phyloP scores from a whole-genome alignment of 1,284 basidiomycete species.

The Omphalotus olearius region DNA sequence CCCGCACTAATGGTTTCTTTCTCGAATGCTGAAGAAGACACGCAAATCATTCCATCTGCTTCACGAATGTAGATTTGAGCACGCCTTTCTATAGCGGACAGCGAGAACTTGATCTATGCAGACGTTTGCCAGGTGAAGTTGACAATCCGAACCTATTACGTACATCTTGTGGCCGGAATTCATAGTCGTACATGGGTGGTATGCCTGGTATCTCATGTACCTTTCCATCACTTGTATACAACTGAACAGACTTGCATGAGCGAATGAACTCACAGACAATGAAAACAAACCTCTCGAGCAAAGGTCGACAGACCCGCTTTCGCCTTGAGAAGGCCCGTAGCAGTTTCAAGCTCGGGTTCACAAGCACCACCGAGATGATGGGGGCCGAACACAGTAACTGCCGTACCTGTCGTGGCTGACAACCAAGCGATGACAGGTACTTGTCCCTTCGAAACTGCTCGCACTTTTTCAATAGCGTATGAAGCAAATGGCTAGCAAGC shows the following conservation, averaged over 20 bases:
- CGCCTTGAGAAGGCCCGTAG: background rate
- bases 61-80: slow-evolving; percentile 7
- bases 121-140: too few relatives aligned
- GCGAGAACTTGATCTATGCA: too few relatives aligned
- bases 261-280: background rate
- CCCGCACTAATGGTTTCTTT: background rate
- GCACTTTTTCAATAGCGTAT: background rate
- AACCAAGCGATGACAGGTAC: slow-evolving; percentile 2
- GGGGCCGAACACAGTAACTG: background rate
- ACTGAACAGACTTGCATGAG: background rate
- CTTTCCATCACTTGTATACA: background rate
- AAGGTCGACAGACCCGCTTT: background rate
- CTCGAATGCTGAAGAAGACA: slow-evolving; percentile 2
- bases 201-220: background rate
- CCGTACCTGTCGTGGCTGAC: background rate
- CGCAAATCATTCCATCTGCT: slow-evolving; percentile 3
- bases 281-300: background rate
- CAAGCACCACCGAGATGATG: background rate
- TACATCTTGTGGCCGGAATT: background rate
- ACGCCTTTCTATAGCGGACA: too few relatives aligned
- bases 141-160: too few relatives aligned
- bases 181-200: slow-evolving; percentile 2
- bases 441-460: background rate
- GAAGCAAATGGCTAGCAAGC: background rate
- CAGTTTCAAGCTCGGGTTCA: background rate